Base-by-base conservation (phyloP, 352 stramenopile genomes). In the Phytopythium kandeliae region DNA sequence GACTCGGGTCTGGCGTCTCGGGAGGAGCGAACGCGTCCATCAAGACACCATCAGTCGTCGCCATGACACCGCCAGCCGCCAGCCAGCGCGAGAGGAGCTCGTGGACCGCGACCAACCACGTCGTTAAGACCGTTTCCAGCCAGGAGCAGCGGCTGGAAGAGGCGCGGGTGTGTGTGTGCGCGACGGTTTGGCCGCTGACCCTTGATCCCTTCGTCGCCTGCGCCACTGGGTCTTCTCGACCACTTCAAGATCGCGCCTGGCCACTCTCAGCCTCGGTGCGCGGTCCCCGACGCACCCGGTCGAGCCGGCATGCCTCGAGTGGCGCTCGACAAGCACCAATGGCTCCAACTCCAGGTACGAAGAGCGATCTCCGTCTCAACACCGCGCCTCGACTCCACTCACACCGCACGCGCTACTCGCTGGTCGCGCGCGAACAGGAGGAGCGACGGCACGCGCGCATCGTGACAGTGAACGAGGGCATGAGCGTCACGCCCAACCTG, bases 391-490 rank as follows among this genome's bases (percentile, higher is more conserved):
- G 26, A n/a, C 15, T 5, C 9, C 40, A 11, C 8, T 33, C 22
- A 16, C 40, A 21, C 1, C 21, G 26, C 24, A 31, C 22, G 3
- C 2, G 3, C 12, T n/a, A 13, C 11, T 3, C 0, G 22, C 0
- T 21, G 0, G n/a, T 31, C 4, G 28, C 5, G 17, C 12, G 5
- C 9, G 40, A 21, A 22, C 40, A 52, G 60, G 74, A 86, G 40
- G 55, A 86, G 25, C 42, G 60, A 24, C 71, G 67, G 5, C 76
- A 85, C 30, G 59, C 65, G 15, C 68, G 65, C 17, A 71, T 90
- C 49, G 76, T 90, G 56, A 73, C 59, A 4, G 73, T 86, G 17
- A 76, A 83, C 44, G 57, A 85, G 51, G 65, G 66, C 24, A 58
- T 86, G 41, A 69, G 58, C 19, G 48, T 78, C 41, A 73, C 74